Evolutionary conservation across 257 asterid species (phyloP).

Genomic region (Solanum paucissectum): DNA sequence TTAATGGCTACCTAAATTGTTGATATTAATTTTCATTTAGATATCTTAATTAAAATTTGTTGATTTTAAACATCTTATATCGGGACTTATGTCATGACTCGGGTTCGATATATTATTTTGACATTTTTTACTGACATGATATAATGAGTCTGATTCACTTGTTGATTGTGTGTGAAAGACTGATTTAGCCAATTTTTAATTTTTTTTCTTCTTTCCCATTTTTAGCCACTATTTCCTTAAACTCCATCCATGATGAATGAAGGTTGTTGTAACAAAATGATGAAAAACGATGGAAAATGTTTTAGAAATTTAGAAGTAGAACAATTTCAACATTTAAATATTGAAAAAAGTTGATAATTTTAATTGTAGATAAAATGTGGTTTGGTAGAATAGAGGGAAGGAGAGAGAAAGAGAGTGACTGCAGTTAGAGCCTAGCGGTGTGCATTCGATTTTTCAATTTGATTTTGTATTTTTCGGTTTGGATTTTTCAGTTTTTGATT

Average conservation of each 20-base stretch:
- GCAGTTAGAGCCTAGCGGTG: too few species aligned
- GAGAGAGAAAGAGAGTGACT: not conserved
- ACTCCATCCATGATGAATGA: not conserved
- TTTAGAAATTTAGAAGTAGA: not conserved
- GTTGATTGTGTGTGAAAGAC: not conserved
- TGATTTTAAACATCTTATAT: not conserved
- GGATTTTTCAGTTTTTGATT: too few species aligned
- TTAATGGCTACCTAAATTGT: not conserved
- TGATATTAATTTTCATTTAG: not conserved
- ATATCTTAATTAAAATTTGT: too few species aligned
- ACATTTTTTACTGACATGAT: not conserved
- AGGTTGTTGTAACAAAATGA: not conserved
- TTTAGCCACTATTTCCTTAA: not conserved
- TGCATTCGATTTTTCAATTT: too few species aligned
- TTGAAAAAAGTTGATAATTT: too few species aligned
- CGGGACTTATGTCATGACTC: not conserved
- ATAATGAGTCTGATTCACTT: too few species aligned
- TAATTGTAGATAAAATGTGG: not conserved
- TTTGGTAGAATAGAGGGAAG: not conserved
- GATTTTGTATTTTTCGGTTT: too few species aligned
- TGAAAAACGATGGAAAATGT: too few species aligned
- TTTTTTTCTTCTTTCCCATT: not conserved
- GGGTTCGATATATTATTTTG: fast-evolving
- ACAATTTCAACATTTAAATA: not conserved
- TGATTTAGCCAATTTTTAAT: too few species aligned